Evolutionary conservation across 768 basidiomycete species (phyloP), one percentile per base, ranked within the genome.

Genomic region (Boletellus sp.): DNA sequence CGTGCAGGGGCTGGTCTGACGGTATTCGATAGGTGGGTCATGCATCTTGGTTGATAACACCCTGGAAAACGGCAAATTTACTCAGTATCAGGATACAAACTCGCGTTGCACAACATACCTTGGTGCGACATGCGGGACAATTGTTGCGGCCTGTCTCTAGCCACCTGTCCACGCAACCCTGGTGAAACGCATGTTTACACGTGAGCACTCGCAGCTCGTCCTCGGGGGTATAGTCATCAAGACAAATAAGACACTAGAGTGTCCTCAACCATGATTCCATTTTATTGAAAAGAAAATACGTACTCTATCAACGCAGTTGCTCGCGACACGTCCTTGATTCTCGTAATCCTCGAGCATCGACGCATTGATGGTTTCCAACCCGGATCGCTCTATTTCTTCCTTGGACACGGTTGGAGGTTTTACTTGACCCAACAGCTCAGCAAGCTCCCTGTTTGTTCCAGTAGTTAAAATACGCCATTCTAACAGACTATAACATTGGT

Each of bases 161-260:
- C 91, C 94, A 95, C 52, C 77, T 83, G 62, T 96, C 94, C 6
- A 96, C 90, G 57, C 94, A 96, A 19, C 66, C 71, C 60, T 83
- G 83, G 63, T 97, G 94, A 77, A 94, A 97, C n/a, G 80, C 84
- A 70, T 97, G 94, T 55, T 81, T 78, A 68, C 94, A 96, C 6
- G 71, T 70, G 72, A 97, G 77, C 31, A 96, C 70, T 22, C 94
- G 83, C 42, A 94, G 69, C 23, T 92, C 84, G 39, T 92, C 89
- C 38, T 88, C 84, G 2, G 73, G 64, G 28, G 78, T 76, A 67
- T 96, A 96, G 47, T 95, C 91, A 48, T 90, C 87, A 43, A 95
- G 72, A 63, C 94, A 97, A 33, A 96, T 86, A 52, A 90, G 72
- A 61, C 87, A 91, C 86, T 89, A 56, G 6, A 41, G 36, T 17